Evolutionary conservation across 495 filamentous ascomycete species (phyloP), one percentile per base, ranked within the genome.

Genomic region (Aspergillus panamensis): DNA sequence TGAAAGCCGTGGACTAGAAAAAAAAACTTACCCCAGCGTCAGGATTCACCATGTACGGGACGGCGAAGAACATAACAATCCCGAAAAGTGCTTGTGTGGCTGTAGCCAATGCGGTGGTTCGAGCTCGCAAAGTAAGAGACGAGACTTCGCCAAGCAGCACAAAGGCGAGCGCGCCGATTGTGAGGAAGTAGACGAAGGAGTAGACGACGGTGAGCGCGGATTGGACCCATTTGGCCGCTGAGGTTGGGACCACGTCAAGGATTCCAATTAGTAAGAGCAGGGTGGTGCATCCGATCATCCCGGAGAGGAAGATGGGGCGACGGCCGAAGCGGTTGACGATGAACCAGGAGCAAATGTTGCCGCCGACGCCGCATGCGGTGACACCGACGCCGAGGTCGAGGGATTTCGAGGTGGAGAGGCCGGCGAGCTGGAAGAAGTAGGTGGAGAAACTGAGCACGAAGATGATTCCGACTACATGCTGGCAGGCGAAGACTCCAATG

Each of bases 1-100:
- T n/a, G n/a, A n/a, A n/a, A n/a, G n/a, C n/a, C n/a, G n/a, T n/a
- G n/a, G n/a, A n/a, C n/a, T n/a, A n/a, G n/a, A n/a, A n/a, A n/a
- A 19, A n/a, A n/a, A 6, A 43, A 71, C 64, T 89, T 87, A 1
- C 84, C 84, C 50, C 85, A 25, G 83, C 73, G 47, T 85, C 80
- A 1, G 84, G 82, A 58, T 87, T 88, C 44, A 89, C 78, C 79
- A 87, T 81, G 57, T 88, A 86, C 0, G 84, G 84, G 48, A 87
- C 83, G 0, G 80, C 80, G 12, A 89, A 77, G 6, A 81, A 84
- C 72, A 84, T 85, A 9, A 78, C 70, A 42, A 87, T 85, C 1
- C 81, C 81, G 42, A 85, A 67, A 0, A 84, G 58, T 0, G 81
- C 78, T 54, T 89, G 84, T 0, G 77, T 71, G 7, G 82, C 84